Evolutionary conservation across 352 stramenopile species (phyloP).

Genomic region (Phytophthora pluvialis): DNA sequence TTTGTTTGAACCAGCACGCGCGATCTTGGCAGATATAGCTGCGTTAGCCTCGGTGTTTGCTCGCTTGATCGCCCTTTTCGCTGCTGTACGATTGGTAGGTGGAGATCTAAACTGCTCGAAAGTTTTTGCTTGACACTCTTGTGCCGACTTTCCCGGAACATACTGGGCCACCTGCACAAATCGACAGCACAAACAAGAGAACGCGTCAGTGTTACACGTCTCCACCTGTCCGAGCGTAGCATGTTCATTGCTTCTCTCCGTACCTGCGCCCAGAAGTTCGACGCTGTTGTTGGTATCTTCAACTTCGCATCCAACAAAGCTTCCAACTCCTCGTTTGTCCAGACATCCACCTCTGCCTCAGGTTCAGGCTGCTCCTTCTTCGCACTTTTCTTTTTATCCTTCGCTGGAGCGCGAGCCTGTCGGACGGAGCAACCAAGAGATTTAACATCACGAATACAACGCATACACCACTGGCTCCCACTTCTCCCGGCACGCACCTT

Average conservation of each 20-base stretch:
- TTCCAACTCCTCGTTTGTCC: conserved; percentile 56
- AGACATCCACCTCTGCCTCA: conserved; percentile 42
- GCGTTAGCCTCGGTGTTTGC: conserved; percentile 10
- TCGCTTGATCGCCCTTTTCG: conserved; percentile 40
- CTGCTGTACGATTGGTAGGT: conserved; percentile 38
- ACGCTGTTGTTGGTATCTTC: conserved; percentile 62
- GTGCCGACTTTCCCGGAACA: conserved; percentile 64
- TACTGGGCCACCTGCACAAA: conserved; percentile 39
- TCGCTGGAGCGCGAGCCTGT: conserved; percentile 7
- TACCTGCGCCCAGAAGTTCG: conserved; percentile 75
- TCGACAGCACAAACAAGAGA: background rate
- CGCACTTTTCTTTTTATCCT: conserved; percentile 20
- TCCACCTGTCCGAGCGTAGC: background rate
- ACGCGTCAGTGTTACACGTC: conserved; percentile 4
- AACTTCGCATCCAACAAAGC: conserved; percentile 64
- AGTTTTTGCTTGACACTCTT: conserved; percentile 64
- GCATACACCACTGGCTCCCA: background rate
- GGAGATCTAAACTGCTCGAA: conserved; percentile 66
- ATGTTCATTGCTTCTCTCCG: conserved; percentile 2
- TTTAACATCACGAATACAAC: background rate
- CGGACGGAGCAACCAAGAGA: background rate
- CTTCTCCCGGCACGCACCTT: conserved; percentile 16
- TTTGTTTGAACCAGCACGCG: conserved; percentile 72
- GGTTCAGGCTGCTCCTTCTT: conserved; percentile 30
- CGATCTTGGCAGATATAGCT: conserved; percentile 55